Evolutionary conservation across 257 asterid genomes (phyloP).

Genomic region (Lithospermum erythrorhizon): DNA sequence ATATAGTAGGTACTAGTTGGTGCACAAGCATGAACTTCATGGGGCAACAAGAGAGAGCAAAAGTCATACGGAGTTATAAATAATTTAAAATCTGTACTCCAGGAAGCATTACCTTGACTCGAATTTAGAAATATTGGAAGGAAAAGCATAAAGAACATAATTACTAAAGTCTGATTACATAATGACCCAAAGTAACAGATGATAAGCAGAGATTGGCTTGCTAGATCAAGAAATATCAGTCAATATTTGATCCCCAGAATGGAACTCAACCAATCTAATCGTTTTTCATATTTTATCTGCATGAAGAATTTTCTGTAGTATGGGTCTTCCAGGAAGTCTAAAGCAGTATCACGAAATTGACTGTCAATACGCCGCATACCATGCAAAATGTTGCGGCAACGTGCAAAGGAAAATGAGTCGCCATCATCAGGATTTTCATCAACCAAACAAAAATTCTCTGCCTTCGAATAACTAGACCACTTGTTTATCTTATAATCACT

Average conservation of each 20-base stretch:
- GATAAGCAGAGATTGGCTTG: neutral
- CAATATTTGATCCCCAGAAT: neutral
- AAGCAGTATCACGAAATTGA: neutral
- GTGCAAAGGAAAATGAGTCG: too few relatives aligned
- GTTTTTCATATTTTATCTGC: neutral
- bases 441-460: neutral
- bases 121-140: too few relatives aligned
- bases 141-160: too few relatives aligned
- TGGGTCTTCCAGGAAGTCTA: neutral
- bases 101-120: too few relatives aligned
- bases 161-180: too few relatives aligned
- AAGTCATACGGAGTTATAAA: too few relatives aligned
- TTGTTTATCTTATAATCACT: neutral
- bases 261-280: neutral
- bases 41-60: too few relatives aligned
- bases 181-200: too few relatives aligned
- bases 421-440: neutral
- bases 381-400: neutral
- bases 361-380: neutral
- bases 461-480: neutral
- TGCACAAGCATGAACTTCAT: too few relatives aligned
- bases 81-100: too few relatives aligned
- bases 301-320: neutral
- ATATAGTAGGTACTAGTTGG: too few relatives aligned
- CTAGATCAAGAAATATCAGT: neutral